phyloP scores from a whole-genome alignment of 192 early-diverging fungal genomes.

The Coemansia sp. region DNA sequence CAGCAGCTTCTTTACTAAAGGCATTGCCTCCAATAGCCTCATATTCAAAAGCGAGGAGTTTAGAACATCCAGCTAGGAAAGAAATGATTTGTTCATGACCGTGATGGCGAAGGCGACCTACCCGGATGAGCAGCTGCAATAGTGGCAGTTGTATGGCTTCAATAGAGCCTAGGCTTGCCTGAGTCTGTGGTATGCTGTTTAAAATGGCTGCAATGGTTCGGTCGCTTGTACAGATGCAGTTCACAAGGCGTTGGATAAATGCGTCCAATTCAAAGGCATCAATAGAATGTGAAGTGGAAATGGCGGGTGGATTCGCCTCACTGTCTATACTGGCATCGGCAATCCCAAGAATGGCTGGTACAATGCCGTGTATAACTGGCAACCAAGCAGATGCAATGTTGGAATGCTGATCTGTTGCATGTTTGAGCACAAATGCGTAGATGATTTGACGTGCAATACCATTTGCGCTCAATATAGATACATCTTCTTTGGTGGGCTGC shows the following conservation, averaged over 20 bases:
- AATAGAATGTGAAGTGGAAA: slow-evolving; percentile 4
- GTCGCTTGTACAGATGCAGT: slow-evolving; percentile 12
- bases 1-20: slow-evolving; percentile 25
- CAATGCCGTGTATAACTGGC: slow-evolving; percentile 12
- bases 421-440: slow-evolving; percentile 39
- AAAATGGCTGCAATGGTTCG: slow-evolving; percentile 16
- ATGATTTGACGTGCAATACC: slow-evolving; percentile 42
- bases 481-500: slow-evolving; percentile 14
- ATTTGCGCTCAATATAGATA: slow-evolving; percentile 12
- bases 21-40: background rate
- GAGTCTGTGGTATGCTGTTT: slow-evolving; percentile 11
- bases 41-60: slow-evolving; percentile 18
- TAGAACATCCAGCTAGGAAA: slow-evolving; percentile 19
- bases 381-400: slow-evolving; percentile 42
- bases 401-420: slow-evolving; percentile 18
- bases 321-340: background rate
- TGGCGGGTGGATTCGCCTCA: background rate
- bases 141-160: slow-evolving; percentile 9
- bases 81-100: slow-evolving; percentile 30
- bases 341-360: slow-evolving; percentile 17
- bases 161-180: background rate
- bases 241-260: slow-evolving; percentile 36
- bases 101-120: slow-evolving; percentile 22
- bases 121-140: slow-evolving; percentile 23
- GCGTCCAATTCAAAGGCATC: slow-evolving; percentile 42